These are phyloP conservation scores for Picocystis salinarum DNA, from an alignment of 139 green algal species.

Conservation along the genomic window DNA sequence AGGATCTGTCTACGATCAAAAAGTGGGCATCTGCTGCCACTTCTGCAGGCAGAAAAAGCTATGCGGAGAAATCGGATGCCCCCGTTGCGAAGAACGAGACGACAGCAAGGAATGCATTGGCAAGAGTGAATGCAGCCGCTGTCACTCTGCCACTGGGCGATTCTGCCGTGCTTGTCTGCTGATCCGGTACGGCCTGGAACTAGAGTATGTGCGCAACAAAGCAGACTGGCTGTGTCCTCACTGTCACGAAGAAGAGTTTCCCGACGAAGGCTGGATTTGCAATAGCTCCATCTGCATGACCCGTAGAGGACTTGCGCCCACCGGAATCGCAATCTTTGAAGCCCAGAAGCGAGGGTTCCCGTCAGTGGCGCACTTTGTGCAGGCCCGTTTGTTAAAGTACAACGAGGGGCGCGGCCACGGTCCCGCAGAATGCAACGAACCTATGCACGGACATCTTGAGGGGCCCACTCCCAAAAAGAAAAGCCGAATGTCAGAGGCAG, in stretches of 20 bases:
- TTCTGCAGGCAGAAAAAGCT: slow-evolving; percentile 57
- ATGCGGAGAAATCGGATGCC: slow-evolving; percentile 39
- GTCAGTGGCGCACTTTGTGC: slow-evolving; percentile 38
- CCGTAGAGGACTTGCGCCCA: slow-evolving; percentile 28
- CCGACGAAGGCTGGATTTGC: slow-evolving; percentile 42
- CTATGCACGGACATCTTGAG: too few relatives aligned
- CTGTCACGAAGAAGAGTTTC: slow-evolving; percentile 51
- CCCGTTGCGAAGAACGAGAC: slow-evolving; percentile 27
- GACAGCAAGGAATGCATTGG: slow-evolving; percentile 28
- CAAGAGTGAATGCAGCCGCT: slow-evolving; percentile 41
- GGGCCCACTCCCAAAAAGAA: too few relatives aligned
- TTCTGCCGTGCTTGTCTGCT: slow-evolving; percentile 52
- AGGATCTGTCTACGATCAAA: slow-evolving; percentile 28
- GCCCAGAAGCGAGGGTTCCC: slow-evolving; percentile 32
- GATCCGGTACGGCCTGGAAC: slow-evolving; percentile 27
- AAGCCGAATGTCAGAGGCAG: too few relatives aligned
- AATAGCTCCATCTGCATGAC: slow-evolving; percentile 61
- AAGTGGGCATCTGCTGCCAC: slow-evolving; percentile 7
- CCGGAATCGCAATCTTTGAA: slow-evolving; percentile 40
- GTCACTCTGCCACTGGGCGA: slow-evolving; percentile 18
- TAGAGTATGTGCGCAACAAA: slow-evolving; percentile 20
- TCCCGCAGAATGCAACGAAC: too few relatives aligned
- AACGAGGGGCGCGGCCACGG: too few relatives aligned
- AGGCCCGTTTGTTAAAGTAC: too few relatives aligned
- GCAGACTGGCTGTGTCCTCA: slow-evolving; percentile 47